These are phyloP conservation scores for Verbena officinalis DNA, from an alignment of 257 asterid species.

Conservation along the genomic window DNA sequence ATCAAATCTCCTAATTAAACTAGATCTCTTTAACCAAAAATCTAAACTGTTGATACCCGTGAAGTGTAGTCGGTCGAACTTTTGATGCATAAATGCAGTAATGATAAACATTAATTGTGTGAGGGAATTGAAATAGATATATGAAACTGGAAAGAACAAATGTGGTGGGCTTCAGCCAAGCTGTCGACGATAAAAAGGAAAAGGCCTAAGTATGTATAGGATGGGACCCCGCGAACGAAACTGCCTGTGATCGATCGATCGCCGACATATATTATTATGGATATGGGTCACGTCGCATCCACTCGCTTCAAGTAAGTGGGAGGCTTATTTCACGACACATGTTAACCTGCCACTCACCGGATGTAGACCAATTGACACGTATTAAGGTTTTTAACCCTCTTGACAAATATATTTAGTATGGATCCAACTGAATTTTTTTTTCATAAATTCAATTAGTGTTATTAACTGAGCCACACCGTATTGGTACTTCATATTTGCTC, in stretches of 20 bases:
- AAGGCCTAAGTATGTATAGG: not conserved
- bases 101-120: not conserved
- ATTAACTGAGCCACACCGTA: no score
- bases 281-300: conserved; percentile 30
- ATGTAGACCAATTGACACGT: no score
- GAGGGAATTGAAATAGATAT: not conserved
- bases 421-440: no score
- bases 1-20: no score
- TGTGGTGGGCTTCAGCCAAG: conserved; percentile 24
- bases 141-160: not conserved
- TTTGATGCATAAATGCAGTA: no score
- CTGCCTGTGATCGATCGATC: not conserved
- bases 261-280: conserved; percentile 15
- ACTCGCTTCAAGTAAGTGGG: not conserved
- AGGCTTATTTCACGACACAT: not conserved
- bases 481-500: no score
- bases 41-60: no score
- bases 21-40: no score
- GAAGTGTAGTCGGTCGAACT: no score
- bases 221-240: not conserved
- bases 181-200: not conserved
- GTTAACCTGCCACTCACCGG: not conserved
- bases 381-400: no score
- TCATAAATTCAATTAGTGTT: no score
- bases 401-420: no score